Conservation (phyloP, 257 asterid species). For the Solanum sitiens region DNA sequence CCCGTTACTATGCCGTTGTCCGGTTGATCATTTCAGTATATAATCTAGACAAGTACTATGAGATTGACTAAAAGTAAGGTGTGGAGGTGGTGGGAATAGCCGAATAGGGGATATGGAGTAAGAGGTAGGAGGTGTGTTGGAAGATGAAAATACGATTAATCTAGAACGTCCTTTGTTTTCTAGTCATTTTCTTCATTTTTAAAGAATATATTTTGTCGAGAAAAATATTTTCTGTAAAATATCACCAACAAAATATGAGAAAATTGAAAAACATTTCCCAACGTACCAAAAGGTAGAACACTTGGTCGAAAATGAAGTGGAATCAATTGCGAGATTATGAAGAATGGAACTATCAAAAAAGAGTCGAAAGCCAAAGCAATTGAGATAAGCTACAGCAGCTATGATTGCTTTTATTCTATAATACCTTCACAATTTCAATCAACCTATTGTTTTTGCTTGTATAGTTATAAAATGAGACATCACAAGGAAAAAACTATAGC, state of each 20-base stretch:
- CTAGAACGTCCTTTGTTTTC: too few relatives aligned
- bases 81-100: neutral
- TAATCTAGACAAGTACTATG: neutral
- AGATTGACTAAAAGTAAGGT: neutral
- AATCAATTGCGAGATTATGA: neutral
- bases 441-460: constrained; percentile 14
- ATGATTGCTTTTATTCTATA: constrained; percentile 18
- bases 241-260: neutral
- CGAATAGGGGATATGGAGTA: neutral
- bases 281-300: neutral
- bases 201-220: neutral
- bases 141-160: neutral
- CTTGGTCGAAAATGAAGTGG: neutral
- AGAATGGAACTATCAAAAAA: neutral
- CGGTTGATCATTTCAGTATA: neutral
- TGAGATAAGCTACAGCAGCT: constrained; percentile 2
- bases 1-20: too few relatives aligned
- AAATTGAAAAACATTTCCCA: neutral
- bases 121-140: neutral
- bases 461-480: constrained; percentile 16
- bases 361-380: neutral
- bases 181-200: neutral
- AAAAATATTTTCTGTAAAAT: neutral
- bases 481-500: constrained; percentile 17
- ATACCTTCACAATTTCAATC: constrained; percentile 23